Conservation (phyloP, 2,329 filamentous ascomycete species). For the Aureobasidium musti region DNA sequence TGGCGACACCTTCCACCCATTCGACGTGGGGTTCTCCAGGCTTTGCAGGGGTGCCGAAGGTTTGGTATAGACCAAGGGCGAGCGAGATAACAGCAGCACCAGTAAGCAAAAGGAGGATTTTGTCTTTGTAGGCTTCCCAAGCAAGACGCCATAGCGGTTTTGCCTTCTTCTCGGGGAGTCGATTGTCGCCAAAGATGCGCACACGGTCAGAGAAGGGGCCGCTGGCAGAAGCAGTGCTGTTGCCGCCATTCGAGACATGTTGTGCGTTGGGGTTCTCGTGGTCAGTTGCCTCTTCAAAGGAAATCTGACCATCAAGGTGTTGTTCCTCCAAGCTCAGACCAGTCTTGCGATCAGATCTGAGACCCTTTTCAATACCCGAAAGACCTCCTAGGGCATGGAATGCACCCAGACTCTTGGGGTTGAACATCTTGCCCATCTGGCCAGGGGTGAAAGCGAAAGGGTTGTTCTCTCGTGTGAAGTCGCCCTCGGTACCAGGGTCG, state of each 20-base stretch:
- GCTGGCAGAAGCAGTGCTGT: slow-evolving; percentile 14
- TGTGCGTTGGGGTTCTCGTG: slow-evolving; percentile 34
- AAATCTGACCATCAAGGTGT: slow-evolving; percentile 62
- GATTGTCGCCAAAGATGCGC: slow-evolving; percentile 69
- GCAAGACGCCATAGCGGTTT: slow-evolving; percentile 71
- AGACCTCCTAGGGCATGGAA: slow-evolving; percentile 76
- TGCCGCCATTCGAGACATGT: background rate
- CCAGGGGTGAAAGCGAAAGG: slow-evolving; percentile 83
- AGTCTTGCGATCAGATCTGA: slow-evolving; percentile 64
- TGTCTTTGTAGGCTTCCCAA: slow-evolving; percentile 83
- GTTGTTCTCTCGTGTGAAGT: slow-evolving; percentile 75
- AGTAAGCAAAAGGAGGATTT: slow-evolving; percentile 71
- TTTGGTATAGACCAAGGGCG: slow-evolving; percentile 73
- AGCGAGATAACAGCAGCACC: slow-evolving; percentile 72
- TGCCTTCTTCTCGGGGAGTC: slow-evolving; percentile 67
- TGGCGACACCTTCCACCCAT: slow-evolving; percentile 81
- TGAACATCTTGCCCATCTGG: slow-evolving; percentile 76
- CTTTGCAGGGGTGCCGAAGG: slow-evolving; percentile 60
- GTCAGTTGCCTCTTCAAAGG: slow-evolving; percentile 64
- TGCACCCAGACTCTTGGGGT: slow-evolving; percentile 74
- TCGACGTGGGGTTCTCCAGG: slow-evolving; percentile 62
- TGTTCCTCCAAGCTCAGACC: slow-evolving; percentile 73
- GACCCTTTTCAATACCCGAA: slow-evolving; percentile 69
- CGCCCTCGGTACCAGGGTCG: slow-evolving; percentile 72
- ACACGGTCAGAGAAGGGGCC: slow-evolving; percentile 63